Evolutionary conservation across 805 yeast genomes (phyloP), one percentile per base, ranked within the genome.

Genomic region (Ogataea angusta): DNA sequence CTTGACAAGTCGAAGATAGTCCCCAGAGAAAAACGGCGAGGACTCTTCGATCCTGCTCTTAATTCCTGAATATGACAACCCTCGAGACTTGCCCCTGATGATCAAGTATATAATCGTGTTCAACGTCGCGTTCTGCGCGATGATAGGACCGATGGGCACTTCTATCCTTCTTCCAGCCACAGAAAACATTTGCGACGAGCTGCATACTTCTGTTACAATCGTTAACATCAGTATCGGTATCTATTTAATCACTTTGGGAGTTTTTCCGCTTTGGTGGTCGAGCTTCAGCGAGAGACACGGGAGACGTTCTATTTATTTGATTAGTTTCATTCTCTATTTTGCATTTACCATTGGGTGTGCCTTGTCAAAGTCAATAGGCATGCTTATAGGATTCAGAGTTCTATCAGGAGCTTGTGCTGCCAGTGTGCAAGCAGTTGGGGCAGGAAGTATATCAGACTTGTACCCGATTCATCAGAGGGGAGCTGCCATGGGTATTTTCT

Each of bases 221-320:
- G 87, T 86, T 18, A 87, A 86, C 54, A 70, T 87, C 13, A 78
- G 91, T 2, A 87, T 86, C 37, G 96, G 95, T 50, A 72, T 87
- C 10, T 88, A 86, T 57, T 62, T 86, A 19, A 55, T 86, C 10
- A 70, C 89, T 1, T 56, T 88, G 25, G 96, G 95, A 12, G 67
- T 88, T 1, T 79, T 85, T 52, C 95, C 96, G 2, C 56, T 88
- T 32, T 87, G 95, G 93, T 88, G 95, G 95, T 82, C 91, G 6
- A 76, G 82, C 8, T 73, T 85, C 42, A 79, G 89, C 29, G 95
- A 88, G 56, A 62, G 71, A 38, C 73, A 75, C 47, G 96, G 96
- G 2, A 69, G 95, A 49, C 65, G 96, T 40, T 70, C 80, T 2
- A 80, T 87, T 15, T 87, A 87, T 58, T 62, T 88, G 15, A 53